These are phyloP conservation scores for Lactarius evosmus DNA, from an alignment of 768 basidiomycete genomes.

Conservation along the genomic window DNA sequence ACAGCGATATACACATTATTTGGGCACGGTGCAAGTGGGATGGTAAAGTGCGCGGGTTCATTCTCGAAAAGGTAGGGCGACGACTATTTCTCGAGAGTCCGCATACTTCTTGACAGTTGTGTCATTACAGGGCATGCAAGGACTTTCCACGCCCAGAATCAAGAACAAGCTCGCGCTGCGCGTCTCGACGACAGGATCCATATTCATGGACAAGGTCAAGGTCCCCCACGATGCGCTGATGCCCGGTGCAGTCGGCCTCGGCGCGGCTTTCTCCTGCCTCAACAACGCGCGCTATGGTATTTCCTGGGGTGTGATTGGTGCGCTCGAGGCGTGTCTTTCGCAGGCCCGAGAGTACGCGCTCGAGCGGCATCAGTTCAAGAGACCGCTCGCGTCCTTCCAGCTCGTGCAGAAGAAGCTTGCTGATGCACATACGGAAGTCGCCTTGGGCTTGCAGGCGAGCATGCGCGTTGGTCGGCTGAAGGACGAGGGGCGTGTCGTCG, in stretches of 20 bases:
- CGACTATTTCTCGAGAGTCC: background rate
- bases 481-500: conserved; percentile 64
- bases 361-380: conserved; percentile 85
- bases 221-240: conserved; percentile 73
- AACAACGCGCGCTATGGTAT: conserved; percentile 89
- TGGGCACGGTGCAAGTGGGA: conserved; percentile 98
- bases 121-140: conserved; percentile 63
- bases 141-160: conserved; percentile 80
- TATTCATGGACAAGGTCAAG: conserved; percentile 90
- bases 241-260: conserved; percentile 71
- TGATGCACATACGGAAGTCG: conserved; percentile 85
- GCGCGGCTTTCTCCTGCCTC: conserved; percentile 87
- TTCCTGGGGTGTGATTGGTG: conserved; percentile 95
- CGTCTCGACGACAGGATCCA: conserved; percentile 77
- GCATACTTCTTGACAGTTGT: background rate
- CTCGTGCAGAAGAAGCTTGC: conserved; percentile 97
- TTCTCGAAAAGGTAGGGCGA: conserved; percentile 75
- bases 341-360: conserved; percentile 80
- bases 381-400: conserved; percentile 91
- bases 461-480: conserved; percentile 80
- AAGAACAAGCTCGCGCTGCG: conserved; percentile 93
- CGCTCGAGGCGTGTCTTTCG: conserved; percentile 85
- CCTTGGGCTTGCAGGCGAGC: conserved; percentile 72
- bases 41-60: conserved; percentile 81
- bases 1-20: conserved; percentile 82